A percentile compares a stretch with the other conserved stretches of the same genome.
Evolutionary conservation across 139 green algal species (phyloP).

Genomic region (Coelastrella sp.): DNA sequence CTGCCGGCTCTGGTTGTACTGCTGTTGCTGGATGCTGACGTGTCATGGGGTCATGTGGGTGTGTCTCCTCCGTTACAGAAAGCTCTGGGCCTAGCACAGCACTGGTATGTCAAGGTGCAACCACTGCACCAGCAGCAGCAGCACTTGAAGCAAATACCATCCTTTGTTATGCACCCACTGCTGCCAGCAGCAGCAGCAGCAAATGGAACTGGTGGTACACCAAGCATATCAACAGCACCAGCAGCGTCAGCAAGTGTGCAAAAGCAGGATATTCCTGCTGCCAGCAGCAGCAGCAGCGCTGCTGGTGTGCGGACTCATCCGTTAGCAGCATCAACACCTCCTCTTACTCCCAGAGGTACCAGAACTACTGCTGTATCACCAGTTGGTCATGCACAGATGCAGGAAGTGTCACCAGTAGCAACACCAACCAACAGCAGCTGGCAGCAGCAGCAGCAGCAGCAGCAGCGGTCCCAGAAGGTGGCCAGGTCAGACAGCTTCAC

Average conservation of each 20-base stretch:
- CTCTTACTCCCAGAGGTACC: too few relatives aligned
- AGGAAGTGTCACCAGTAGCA: too few relatives aligned
- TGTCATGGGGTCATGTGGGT: slow-evolving; percentile 60
- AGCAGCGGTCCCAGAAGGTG: neutral
- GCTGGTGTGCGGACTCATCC: neutral
- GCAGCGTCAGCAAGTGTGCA: too few relatives aligned
- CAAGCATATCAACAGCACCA: neutral
- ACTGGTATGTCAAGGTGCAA: slow-evolving; percentile 50
- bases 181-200: slow-evolving; percentile 26
- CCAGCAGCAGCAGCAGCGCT: neutral
- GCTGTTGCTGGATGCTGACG: slow-evolving; percentile 49
- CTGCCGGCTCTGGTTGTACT: slow-evolving; percentile 48
- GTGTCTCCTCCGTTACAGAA: slow-evolving; percentile 60
- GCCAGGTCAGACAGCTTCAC: slow-evolving; percentile 14
- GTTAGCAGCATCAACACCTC: too few relatives aligned
- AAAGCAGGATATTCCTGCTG: neutral
- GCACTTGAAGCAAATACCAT: slow-evolving; percentile 41
- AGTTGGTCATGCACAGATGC: too few relatives aligned
- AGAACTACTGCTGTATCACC: too few relatives aligned
- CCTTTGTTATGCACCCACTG: slow-evolving; percentile 20
- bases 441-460: slow-evolving; percentile 38
- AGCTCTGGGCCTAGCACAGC: slow-evolving; percentile 47
- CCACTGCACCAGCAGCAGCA: slow-evolving; percentile 28
- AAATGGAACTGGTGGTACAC: neutral
- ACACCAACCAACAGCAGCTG: slow-evolving; percentile 13